Evolutionary conservation across 371 early-diverging fungal species (phyloP).

Genomic region (Capniomyces stellatus): DNA sequence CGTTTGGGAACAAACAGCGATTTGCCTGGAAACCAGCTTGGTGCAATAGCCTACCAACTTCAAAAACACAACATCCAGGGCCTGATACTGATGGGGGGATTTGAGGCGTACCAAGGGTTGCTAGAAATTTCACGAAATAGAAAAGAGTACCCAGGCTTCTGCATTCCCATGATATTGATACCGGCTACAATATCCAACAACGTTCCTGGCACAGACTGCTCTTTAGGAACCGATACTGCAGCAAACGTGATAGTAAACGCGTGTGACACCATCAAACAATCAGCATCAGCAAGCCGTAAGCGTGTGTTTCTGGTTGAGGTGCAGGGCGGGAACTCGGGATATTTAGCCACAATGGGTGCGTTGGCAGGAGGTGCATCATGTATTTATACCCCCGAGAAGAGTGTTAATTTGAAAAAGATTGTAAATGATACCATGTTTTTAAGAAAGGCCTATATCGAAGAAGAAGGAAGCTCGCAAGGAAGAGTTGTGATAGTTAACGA

Average conservation of each 20-base stretch:
- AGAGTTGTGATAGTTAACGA: constrained; percentile 70
- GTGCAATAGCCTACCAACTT: constrained; percentile 72
- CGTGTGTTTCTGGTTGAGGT: constrained; percentile 96
- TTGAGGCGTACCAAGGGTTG: constrained; percentile 74
- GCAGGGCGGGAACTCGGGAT: constrained; percentile 93
- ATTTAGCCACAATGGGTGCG: constrained; percentile 83
- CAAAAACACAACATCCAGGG: constrained; percentile 76
- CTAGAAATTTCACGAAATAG: constrained; percentile 50
- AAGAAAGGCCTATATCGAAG: constrained; percentile 46
- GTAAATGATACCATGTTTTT: constrained; percentile 69
- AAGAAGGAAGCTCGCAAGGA: constrained; percentile 53
- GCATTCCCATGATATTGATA: constrained; percentile 82
- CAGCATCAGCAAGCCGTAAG: constrained; percentile 73
- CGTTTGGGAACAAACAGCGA: constrained; percentile 87
- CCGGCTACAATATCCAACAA: constrained; percentile 97
- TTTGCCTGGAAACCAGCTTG: constrained; percentile 55
- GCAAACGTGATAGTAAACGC: constrained; percentile 87
- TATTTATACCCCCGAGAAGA: constrained; percentile 90
- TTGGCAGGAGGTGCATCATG: constrained; percentile 83
- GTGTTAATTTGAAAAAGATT: constrained; percentile 55
- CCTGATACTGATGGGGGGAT: constrained; percentile 87
- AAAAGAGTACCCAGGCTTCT: constrained; percentile 59
- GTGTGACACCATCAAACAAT: constrained; percentile 86
- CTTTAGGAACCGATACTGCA: constrained; percentile 95
- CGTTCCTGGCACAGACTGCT: constrained; percentile 93